phyloP scores from a whole-genome alignment of 768 basidiomycete species.

The Scleroderma citrinum region DNA sequence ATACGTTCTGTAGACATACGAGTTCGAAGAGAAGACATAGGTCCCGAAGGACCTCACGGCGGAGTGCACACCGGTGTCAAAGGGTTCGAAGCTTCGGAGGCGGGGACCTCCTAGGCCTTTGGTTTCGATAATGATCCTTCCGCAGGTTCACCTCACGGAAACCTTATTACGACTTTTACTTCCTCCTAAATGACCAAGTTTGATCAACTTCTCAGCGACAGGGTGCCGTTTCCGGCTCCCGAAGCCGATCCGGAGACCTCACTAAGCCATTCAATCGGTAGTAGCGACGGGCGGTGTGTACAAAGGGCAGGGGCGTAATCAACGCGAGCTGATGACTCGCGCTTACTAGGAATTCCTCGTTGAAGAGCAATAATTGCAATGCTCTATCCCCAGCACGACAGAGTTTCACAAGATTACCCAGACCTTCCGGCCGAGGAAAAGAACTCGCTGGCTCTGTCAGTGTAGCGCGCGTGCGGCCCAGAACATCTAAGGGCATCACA shows the following conservation, averaged over 20 bases:
- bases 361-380: slow-evolving; percentile 92
- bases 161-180: too few species aligned
- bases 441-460: slow-evolving; percentile 85
- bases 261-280: slow-evolving; percentile 90
- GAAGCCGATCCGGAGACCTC: slow-evolving; percentile 78
- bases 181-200: too few species aligned
- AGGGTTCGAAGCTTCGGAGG: too few species aligned
- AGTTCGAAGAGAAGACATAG: too few species aligned
- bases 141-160: too few species aligned
- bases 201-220: slow-evolving; percentile 48
- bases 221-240: slow-evolving; percentile 48
- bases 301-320: slow-evolving; percentile 90
- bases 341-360: slow-evolving; percentile 88
- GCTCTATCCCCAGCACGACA: slow-evolving; percentile 83
- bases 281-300: slow-evolving; percentile 89
- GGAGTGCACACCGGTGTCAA: too few species aligned
- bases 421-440: slow-evolving; percentile 70
- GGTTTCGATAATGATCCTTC: too few species aligned
- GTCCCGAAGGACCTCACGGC: too few species aligned
- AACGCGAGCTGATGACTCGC: slow-evolving; percentile 84
- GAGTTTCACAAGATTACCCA: slow-evolving; percentile 77
- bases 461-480: slow-evolving; percentile 85
- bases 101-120: too few species aligned
- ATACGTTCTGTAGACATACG: too few species aligned
- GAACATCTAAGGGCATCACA: slow-evolving; percentile 90